Evolutionary conservation across 2,329 filamentous ascomycete genomes (phyloP).

Genomic region (Apiospora pterosperma): DNA sequence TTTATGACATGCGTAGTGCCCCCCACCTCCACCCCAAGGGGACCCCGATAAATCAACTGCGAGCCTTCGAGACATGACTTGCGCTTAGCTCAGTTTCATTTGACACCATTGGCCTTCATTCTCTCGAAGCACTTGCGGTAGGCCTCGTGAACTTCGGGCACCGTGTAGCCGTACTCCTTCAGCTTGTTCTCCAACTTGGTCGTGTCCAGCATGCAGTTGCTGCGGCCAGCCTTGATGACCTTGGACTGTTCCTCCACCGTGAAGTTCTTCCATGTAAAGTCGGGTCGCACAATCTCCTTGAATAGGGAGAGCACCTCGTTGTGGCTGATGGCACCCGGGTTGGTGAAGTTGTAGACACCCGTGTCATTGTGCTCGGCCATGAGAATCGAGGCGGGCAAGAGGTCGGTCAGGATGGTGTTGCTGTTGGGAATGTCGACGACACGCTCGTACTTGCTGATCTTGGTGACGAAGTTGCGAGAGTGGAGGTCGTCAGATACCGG

Average conservation of each 20-base stretch:
- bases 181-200: slow-evolving; percentile 59
- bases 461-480: slow-evolving; percentile 65
- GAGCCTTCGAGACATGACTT: neutral
- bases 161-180: slow-evolving; percentile 52
- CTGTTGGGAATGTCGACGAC: slow-evolving; percentile 68
- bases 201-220: slow-evolving; percentile 63
- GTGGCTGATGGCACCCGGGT: slow-evolving; percentile 68
- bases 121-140: slow-evolving; percentile 61
- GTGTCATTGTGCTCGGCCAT: slow-evolving; percentile 59
- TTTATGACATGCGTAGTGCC: neutral
- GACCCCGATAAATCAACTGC: neutral
- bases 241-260: slow-evolving; percentile 62
- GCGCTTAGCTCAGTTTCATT: slow-evolving; percentile 33
- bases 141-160: slow-evolving; percentile 60
- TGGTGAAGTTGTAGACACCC: slow-evolving; percentile 68
- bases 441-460: slow-evolving; percentile 61
- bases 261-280: slow-evolving; percentile 63
- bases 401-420: slow-evolving; percentile 62
- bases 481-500: slow-evolving; percentile 66
- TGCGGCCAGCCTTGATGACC: slow-evolving; percentile 64
- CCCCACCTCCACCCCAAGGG: neutral
- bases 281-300: slow-evolving; percentile 59
- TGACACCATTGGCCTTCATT: slow-evolving; percentile 55
- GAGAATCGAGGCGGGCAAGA: slow-evolving; percentile 58
- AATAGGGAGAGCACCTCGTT: slow-evolving; percentile 64